A percentile compares a stretch with the other conserved stretches of the same genome.
Conservation (phyloP, 2,329 filamentous ascomycete species). For the Ophiostoma ulmi region DNA sequence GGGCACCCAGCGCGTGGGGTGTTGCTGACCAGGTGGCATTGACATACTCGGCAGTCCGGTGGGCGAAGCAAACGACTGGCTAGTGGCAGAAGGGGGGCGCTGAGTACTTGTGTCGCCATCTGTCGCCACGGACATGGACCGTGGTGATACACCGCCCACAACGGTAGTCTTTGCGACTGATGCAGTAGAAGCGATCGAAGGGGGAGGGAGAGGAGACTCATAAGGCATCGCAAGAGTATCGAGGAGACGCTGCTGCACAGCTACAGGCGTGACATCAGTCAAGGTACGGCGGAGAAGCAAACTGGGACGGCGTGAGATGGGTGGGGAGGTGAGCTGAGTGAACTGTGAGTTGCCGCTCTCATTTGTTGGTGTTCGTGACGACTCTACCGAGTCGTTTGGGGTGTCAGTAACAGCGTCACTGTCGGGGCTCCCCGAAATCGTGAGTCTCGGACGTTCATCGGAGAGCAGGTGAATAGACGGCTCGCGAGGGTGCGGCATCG, state of each 20-base stretch:
- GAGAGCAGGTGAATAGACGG: slow-evolving; percentile 7
- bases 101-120: slow-evolving; percentile 16
- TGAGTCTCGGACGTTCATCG: slow-evolving; percentile 10
- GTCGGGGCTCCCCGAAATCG: background rate
- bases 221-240: slow-evolving; percentile 84
- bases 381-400: slow-evolving; percentile 42
- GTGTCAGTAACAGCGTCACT: background rate
- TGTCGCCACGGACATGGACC: slow-evolving; percentile 16
- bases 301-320: slow-evolving; percentile 56
- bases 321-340: slow-evolving; percentile 48
- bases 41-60: slow-evolving; percentile 44
- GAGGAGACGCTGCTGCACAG: slow-evolving; percentile 74
- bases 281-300: slow-evolving; percentile 70
- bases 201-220: slow-evolving; percentile 34
- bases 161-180: background rate
- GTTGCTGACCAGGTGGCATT: slow-evolving; percentile 67
- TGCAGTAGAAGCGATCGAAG: slow-evolving; percentile 2
- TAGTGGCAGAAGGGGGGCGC: slow-evolving; percentile 13
- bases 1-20: slow-evolving; percentile 84
- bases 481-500: slow-evolving; percentile 9
- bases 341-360: slow-evolving; percentile 49
- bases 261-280: slow-evolving; percentile 72
- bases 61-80: slow-evolving; percentile 38
- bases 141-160: slow-evolving; percentile 8
- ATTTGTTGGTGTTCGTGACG: slow-evolving; percentile 52